These are phyloP conservation scores for Mortierella claussenii DNA, from an alignment of 192 early-diverging fungal species.

Conservation along the genomic window DNA sequence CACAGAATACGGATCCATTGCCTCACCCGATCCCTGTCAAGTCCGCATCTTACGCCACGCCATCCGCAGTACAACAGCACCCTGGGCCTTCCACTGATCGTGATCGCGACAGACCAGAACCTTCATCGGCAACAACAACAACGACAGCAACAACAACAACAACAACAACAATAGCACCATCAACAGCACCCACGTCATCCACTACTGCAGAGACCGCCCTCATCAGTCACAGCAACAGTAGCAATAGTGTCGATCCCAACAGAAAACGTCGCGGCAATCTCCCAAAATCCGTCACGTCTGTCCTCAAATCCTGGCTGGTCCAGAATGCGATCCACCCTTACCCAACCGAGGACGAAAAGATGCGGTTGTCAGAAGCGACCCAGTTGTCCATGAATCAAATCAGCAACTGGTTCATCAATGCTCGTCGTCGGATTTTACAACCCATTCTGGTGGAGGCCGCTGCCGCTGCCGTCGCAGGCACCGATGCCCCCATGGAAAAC, in stretches of 20 bases:
- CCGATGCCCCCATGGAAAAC: constrained; percentile 45
- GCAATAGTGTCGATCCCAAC: constrained; percentile 31
- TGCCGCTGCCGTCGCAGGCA: constrained; percentile 36
- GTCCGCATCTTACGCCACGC: not conserved
- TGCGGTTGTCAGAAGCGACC: constrained; percentile 60
- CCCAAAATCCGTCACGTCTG: constrained; percentile 66
- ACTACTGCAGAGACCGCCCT: not conserved
- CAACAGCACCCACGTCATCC: too few species aligned
- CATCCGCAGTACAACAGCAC: not conserved
- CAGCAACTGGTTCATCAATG: constrained; percentile 85
- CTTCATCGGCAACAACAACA: not conserved
- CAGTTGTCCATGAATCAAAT: constrained; percentile 72
- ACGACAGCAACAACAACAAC: not conserved
- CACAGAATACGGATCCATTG: not conserved
- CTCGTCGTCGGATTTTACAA: constrained; percentile 60
- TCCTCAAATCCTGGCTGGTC: constrained; percentile 70
- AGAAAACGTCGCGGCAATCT: constrained; percentile 65
- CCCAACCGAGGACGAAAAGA: constrained; percentile 73
- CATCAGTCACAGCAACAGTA: not conserved
- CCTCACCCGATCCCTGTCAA: not conserved
- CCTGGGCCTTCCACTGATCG: too few species aligned
- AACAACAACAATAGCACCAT: constrained; percentile 8
- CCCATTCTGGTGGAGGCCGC: constrained; percentile 45
- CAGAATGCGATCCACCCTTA: constrained; percentile 73
- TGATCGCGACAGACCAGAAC: too few species aligned